phyloP scores from a whole-genome alignment of 352 stramenopile species.

The Halophytophthora batemanensis region DNA sequence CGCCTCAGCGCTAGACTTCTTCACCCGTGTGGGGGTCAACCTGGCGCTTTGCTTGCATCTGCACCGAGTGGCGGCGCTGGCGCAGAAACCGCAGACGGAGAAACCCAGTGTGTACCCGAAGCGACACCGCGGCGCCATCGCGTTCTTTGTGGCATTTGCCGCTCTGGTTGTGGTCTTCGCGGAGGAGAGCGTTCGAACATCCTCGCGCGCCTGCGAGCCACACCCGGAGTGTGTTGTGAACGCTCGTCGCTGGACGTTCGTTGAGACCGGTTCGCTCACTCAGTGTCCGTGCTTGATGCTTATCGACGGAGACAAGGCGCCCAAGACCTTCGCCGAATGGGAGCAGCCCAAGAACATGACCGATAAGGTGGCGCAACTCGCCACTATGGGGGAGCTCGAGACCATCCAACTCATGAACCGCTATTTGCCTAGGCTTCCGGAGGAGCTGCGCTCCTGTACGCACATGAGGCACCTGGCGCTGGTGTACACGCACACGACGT shows the following conservation, averaged over 20 bases:
- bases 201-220: neutral
- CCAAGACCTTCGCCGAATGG: constrained; percentile 10
- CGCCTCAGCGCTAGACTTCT: constrained; percentile 11
- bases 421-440: constrained; percentile 7
- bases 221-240: constrained; percentile 2
- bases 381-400: constrained; percentile 7
- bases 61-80: constrained; percentile 6
- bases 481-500: constrained; percentile 3
- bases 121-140: neutral
- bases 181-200: neutral
- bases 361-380: constrained; percentile 13
- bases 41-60: constrained; percentile 10
- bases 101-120: neutral
- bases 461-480: constrained; percentile 4
- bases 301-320: constrained; percentile 15
- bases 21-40: constrained; percentile 22
- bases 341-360: constrained; percentile 5
- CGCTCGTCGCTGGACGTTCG: constrained; percentile 10
- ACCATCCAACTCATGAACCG: constrained; percentile 15
- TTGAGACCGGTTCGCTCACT: neutral
- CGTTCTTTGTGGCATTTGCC: constrained; percentile 2
- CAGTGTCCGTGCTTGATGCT: constrained; percentile 18
- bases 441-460: constrained; percentile 9
- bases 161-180: neutral
- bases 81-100: neutral